Base-by-base conservation (phyloP, 495 filamentous ascomycete species). In the Geopyxis carbonaria region DNA sequence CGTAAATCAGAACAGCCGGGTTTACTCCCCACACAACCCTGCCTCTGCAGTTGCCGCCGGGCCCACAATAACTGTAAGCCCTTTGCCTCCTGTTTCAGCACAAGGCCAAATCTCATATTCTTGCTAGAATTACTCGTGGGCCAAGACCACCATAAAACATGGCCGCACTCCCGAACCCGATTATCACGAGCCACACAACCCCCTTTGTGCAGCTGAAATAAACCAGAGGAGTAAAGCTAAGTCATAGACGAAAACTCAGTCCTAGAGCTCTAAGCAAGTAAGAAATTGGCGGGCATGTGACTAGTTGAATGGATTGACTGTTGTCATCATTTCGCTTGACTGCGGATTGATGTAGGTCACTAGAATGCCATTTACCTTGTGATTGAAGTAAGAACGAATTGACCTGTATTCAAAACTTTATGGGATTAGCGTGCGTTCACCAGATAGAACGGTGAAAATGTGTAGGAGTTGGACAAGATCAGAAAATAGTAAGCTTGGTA, bases 271-370 rank as follows among this genome's bases (percentile, higher is more conserved):
- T 13, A 28, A 13, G 7, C 25, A 28, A 28, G 25, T 13, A 28
- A 28, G 25, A 28, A 32, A 33, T 32, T 31, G 38, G 38, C 38
- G 38, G 23, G 38, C 20, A 13, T 19, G 28, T 19, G 28, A 32
- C 38, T 41, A 27, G 33, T 41, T 41, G 38, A 41, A 41, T 41
- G 38, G 38, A 41, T 41, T 32, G 38, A 41, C 38, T 41, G 33
- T 31, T 41, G 23, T 41, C 38, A 41, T 41, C 38, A 19, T 41
- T 41, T 28, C 25, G 13, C n/a, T n/a, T n/a, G n/a, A n/a, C n/a
- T n/a, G 36, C 36, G 30, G 30, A 19, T 13, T 10, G 3, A 28
- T 7, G 15, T 28, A 30, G n/a, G 30, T 11, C 11, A n/a, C 11
- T 11, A 33, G 14, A 31, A 4, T 2, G 28, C 28, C 18, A 30